Conservation (phyloP, 306 rosid genomes). For the Fragaria nilgerrensis region DNA sequence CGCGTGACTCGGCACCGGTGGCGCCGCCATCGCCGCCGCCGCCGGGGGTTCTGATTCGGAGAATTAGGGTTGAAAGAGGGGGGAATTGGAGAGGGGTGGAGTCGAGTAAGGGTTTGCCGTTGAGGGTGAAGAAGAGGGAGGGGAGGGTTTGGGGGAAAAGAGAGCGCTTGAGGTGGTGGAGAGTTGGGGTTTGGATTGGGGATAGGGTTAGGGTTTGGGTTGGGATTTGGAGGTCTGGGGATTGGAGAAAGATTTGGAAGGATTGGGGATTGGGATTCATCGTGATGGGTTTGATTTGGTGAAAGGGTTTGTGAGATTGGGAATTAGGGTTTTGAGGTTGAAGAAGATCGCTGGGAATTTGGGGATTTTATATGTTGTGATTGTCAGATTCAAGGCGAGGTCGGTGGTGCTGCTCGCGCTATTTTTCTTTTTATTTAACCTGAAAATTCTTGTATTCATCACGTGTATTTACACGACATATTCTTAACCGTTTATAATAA, state of each 20-base stretch:
- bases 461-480: no score
- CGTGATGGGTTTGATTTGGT: background rate
- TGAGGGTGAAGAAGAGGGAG: constrained; percentile 61
- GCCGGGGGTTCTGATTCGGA: constrained; percentile 56
- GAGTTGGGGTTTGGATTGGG: constrained; percentile 37
- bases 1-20: constrained; percentile 95
- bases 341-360: background rate
- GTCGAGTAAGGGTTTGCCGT: constrained; percentile 62
- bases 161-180: constrained; percentile 53
- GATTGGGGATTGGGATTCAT: constrained; percentile 38
- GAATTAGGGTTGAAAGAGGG: constrained; percentile 58
- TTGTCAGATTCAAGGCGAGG: background rate
- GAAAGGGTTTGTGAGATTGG: constrained; percentile 15
- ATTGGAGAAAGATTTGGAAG: constrained; percentile 58
- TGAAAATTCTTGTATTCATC: no score
- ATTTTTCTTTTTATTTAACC: background rate
- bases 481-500: no score
- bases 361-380: background rate
- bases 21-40: constrained; percentile 98
- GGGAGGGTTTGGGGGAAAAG: constrained; percentile 33
- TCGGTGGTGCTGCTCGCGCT: background rate
- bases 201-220: constrained; percentile 36
- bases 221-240: constrained; percentile 47
- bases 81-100: constrained; percentile 39
- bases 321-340: constrained; percentile 18